phyloP scores from a whole-genome alignment of 1,284 basidiomycete genomes.

The Cutaneotrichosporon arboriforme region DNA sequence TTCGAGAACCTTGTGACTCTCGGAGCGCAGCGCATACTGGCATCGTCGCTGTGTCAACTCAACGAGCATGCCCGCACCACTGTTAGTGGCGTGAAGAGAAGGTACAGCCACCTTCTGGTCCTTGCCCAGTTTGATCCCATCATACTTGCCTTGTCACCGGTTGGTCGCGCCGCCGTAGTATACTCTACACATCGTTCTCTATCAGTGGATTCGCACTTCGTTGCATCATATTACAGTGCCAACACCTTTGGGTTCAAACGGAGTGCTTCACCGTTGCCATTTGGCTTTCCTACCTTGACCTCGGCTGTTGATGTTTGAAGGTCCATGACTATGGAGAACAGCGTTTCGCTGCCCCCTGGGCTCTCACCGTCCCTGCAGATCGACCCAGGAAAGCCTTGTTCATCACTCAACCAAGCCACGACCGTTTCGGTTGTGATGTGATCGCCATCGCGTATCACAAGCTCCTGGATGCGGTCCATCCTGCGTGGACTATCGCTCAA shows the following conservation, averaged over 20 bases:
- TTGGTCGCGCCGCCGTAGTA: too few species aligned
- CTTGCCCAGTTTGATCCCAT: too few species aligned
- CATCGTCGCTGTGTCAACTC: too few species aligned
- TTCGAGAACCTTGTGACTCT: too few species aligned
- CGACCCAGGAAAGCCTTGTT: slow-evolving; percentile 8
- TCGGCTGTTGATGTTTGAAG: slow-evolving; percentile 1
- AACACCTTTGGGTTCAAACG: slow-evolving; percentile 3
- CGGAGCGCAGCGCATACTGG: too few species aligned
- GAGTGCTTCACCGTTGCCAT: slow-evolving; percentile 3
- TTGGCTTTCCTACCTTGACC: slow-evolving; percentile 15
- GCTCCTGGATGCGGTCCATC: slow-evolving; percentile 12
- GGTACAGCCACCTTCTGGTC: too few species aligned
- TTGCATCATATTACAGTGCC: too few species aligned
- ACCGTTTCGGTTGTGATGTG: slow-evolving; percentile 1
- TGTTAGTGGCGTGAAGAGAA: too few species aligned
- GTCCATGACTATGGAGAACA: slow-evolving; percentile 20
- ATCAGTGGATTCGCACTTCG: too few species aligned
- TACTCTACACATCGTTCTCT: too few species aligned
- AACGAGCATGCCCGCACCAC: too few species aligned
- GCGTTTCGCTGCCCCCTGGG: slow-evolving; percentile 6
- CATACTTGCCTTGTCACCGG: too few species aligned
- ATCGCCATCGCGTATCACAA: background rate
- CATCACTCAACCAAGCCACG: slow-evolving; percentile 10
- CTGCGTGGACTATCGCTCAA: slow-evolving; percentile 7
- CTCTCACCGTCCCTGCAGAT: slow-evolving; percentile 12